Evolutionary conservation across 2,329 filamentous ascomycete genomes (phyloP).

Genomic region (Acephala macrosclerotiorum): DNA sequence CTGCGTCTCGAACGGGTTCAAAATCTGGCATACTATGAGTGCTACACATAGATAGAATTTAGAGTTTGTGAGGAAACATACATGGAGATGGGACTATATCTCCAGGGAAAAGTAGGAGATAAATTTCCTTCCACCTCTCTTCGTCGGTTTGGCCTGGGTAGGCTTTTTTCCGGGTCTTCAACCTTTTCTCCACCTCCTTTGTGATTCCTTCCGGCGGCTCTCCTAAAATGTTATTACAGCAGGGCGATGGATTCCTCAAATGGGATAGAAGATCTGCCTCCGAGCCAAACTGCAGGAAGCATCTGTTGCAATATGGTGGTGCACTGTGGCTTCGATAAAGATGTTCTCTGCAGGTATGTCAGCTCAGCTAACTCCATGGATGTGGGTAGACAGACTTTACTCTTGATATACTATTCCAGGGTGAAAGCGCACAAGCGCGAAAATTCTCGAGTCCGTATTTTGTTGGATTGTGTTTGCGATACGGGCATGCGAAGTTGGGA

Average conservation of each 20-base stretch:
- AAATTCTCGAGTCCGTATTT: conserved; percentile 24
- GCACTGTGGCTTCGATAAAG: conserved; percentile 25
- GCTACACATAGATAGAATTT: too few relatives aligned
- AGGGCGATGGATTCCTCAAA: too few relatives aligned
- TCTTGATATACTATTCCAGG: conserved; percentile 21
- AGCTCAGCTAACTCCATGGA: too few relatives aligned
- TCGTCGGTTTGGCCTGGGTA: conserved; percentile 25
- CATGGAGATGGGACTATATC: conserved; percentile 29
- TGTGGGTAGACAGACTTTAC: conserved; percentile 23
- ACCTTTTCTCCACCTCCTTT: conserved; percentile 17
- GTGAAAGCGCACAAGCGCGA: conserved; percentile 22
- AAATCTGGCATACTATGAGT: too few relatives aligned
- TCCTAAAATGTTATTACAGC: too few relatives aligned
- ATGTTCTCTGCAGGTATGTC: conserved; percentile 22
- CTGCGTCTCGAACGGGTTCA: too few relatives aligned
- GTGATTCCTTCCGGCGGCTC: conserved; percentile 22
- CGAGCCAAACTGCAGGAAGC: conserved; percentile 25
- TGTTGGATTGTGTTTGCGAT: conserved; percentile 27
- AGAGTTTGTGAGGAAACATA: too few relatives aligned
- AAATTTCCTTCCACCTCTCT: conserved; percentile 33
- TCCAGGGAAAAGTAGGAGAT: conserved; percentile 30
- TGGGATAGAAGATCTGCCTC: conserved; percentile 5
- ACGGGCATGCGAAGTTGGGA: conserved; percentile 30
- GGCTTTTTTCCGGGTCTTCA: conserved; percentile 28
- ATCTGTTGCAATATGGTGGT: conserved; percentile 28